phyloP scores from a whole-genome alignment of 2,329 filamentous ascomycete genomes.

The Trichothecium roseum region DNA sequence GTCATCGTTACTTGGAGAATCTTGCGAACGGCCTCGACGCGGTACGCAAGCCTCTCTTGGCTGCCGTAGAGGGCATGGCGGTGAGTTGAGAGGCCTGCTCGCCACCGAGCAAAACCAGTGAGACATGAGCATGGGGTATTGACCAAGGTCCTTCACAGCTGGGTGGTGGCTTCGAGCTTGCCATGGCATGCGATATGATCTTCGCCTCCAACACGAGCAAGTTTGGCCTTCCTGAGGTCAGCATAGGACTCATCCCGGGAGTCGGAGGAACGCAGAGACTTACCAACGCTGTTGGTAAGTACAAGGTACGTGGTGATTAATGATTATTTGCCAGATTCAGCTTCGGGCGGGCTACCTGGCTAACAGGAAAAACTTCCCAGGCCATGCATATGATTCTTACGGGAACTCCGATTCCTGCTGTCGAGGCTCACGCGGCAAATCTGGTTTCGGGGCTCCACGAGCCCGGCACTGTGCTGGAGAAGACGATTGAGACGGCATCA shows the following conservation, averaged over 20 bases:
- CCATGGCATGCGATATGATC: conserved; percentile 27
- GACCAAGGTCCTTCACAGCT: conserved; percentile 18
- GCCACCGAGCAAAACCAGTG: not conserved
- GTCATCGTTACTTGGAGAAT: conserved; percentile 27
- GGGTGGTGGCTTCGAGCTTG: conserved; percentile 40
- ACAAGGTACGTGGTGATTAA: conserved; percentile 26
- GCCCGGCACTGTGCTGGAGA: conserved; percentile 13
- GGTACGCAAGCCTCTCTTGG: conserved; percentile 34
- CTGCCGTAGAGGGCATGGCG: conserved; percentile 38
- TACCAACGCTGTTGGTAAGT: conserved; percentile 29
- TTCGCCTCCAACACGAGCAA: conserved; percentile 21
- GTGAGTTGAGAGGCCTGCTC: conserved; percentile 20
- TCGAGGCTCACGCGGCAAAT: conserved; percentile 15
- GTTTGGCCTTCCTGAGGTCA: conserved; percentile 29
- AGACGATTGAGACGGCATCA: conserved; percentile 13
- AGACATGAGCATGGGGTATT: not conserved
- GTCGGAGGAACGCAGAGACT: conserved; percentile 29
- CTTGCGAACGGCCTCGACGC: conserved; percentile 23
- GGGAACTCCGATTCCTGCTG: conserved; percentile 14
- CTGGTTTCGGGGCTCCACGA: conserved; percentile 16
- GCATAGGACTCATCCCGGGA: conserved; percentile 28
- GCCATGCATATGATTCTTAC: conserved; percentile 18
- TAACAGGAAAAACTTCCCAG: conserved; percentile 7
- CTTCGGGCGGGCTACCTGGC: not conserved
- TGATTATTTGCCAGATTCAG: too few species aligned